Conservation (phyloP, 2,329 filamentous ascomycete species). For the Thermoascus crustaceus region DNA sequence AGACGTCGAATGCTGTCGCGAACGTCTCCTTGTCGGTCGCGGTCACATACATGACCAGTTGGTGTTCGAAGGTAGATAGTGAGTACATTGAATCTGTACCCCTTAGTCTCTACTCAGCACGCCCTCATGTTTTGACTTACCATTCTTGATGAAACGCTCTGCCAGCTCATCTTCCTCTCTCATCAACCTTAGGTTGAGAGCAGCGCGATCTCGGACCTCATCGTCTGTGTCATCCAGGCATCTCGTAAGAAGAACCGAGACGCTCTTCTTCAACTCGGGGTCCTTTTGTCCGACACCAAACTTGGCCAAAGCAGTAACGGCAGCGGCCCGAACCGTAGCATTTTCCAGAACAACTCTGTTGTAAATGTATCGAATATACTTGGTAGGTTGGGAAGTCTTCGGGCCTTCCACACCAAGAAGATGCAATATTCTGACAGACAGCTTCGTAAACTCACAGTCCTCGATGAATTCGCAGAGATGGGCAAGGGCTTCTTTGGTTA, state of each 20-base stretch:
- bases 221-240: constrained; percentile 97
- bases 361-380: constrained; percentile 99
- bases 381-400: constrained; percentile 89
- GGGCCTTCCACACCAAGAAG: constrained; percentile 90
- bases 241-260: constrained; percentile 81
- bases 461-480: constrained; percentile 99
- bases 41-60: constrained; percentile 95
- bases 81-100: constrained; percentile 82
- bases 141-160: constrained; percentile 83
- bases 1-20: constrained; percentile 77
- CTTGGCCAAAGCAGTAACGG: constrained; percentile 90
- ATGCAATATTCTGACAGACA: constrained; percentile 90
- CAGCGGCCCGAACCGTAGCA: constrained; percentile 86
- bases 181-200: constrained; percentile 87
- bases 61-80: constrained; percentile 88
- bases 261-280: constrained; percentile 91
- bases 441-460: constrained; percentile 97
- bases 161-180: constrained; percentile 82
- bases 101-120: constrained; percentile 13
- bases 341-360: constrained; percentile 97
- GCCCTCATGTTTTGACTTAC: constrained; percentile 38
- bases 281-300: constrained; percentile 97
- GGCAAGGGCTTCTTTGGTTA: constrained; percentile 57
- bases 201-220: constrained; percentile 91
- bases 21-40: constrained; percentile 84